Evolutionary conservation across 2,329 filamentous ascomycete species (phyloP).

Genomic region (Aspergillus felis): DNA sequence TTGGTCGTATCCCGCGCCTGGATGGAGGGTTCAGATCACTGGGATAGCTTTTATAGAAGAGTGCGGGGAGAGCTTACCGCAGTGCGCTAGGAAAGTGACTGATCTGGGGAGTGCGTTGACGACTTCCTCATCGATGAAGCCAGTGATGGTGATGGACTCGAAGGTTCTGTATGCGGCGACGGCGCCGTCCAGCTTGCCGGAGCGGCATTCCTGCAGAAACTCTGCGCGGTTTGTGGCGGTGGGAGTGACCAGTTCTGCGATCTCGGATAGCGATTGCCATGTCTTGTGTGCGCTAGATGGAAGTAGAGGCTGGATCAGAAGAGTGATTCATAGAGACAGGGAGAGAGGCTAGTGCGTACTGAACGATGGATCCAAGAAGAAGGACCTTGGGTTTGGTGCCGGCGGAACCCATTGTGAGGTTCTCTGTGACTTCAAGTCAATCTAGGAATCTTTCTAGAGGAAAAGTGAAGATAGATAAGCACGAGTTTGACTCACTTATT

Average conservation of each 20-base stretch:
- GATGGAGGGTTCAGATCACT: neutral
- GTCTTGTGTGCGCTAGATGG: conserved; percentile 53
- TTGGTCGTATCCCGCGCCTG: conserved; percentile 82
- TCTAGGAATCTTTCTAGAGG: neutral
- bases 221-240: conserved; percentile 58
- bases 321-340: neutral
- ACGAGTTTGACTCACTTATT: neutral
- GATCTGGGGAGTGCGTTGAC: conserved; percentile 47
- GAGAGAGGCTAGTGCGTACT: conserved; percentile 46
- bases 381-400: conserved; percentile 55
- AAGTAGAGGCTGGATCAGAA: neutral
- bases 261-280: conserved; percentile 58
- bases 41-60: neutral
- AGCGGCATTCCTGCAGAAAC: conserved; percentile 65
- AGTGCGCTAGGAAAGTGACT: conserved; percentile 37
- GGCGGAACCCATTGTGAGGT: conserved; percentile 19
- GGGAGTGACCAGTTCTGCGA: conserved; percentile 64
- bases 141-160: conserved; percentile 60
- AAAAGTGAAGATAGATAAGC: neutral
- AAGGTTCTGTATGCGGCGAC: conserved; percentile 69
- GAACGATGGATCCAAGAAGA: conserved; percentile 59
- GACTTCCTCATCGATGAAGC: conserved; percentile 67
- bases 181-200: conserved; percentile 63
- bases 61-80: conserved; percentile 25
- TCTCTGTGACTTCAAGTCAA: neutral